Conservation (phyloP, 2,329 filamentous ascomycete species). For the Aspergillus fumigatus region DNA sequence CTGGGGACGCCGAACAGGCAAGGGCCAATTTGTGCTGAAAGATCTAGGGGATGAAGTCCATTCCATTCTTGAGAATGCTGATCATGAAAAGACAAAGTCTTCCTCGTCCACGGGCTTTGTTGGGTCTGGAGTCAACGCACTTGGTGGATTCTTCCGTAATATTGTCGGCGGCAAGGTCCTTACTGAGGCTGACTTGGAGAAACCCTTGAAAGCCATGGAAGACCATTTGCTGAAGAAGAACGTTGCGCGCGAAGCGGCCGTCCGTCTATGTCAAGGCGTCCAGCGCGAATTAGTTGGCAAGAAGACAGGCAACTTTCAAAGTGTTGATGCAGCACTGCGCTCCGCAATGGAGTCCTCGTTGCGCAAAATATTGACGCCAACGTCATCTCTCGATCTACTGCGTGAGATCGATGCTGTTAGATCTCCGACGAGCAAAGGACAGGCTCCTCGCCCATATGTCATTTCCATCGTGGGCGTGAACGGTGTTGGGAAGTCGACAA, state of each 20-base stretch:
- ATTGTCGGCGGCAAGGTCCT: constrained; percentile 91
- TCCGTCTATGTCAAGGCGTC: constrained; percentile 85
- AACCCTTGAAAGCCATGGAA: constrained; percentile 93
- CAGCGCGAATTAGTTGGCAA: constrained; percentile 84
- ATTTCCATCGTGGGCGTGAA: constrained; percentile 98
- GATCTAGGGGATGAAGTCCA: constrained; percentile 93
- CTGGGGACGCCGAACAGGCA: constrained; percentile 79
- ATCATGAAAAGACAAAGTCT: constrained; percentile 55
- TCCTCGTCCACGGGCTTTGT: constrained; percentile 60
- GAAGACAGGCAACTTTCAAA: constrained; percentile 90
- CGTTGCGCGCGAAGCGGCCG: constrained; percentile 87
- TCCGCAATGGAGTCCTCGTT: constrained; percentile 88
- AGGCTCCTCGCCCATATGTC: constrained; percentile 77
- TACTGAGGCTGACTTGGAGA: constrained; percentile 82
- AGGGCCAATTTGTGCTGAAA: constrained; percentile 89
- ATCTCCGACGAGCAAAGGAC: constrained; percentile 59
- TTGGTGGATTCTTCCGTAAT: constrained; percentile 87
- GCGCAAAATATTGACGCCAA: constrained; percentile 92
- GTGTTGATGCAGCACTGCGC: constrained; percentile 75
- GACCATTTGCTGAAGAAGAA: constrained; percentile 94
- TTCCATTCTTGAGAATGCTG: constrained; percentile 77
- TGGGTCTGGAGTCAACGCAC: constrained; percentile 72
- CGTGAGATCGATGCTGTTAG: constrained; percentile 83
- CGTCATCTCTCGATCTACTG: constrained; percentile 87
- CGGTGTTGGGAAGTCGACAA: constrained; percentile 96